Percentiles rank a stretch among this genome's conserved stretches.
Evolutionary conservation across 2,329 filamentous ascomycete genomes (phyloP).

Genomic region (Madurella fahalii): DNA sequence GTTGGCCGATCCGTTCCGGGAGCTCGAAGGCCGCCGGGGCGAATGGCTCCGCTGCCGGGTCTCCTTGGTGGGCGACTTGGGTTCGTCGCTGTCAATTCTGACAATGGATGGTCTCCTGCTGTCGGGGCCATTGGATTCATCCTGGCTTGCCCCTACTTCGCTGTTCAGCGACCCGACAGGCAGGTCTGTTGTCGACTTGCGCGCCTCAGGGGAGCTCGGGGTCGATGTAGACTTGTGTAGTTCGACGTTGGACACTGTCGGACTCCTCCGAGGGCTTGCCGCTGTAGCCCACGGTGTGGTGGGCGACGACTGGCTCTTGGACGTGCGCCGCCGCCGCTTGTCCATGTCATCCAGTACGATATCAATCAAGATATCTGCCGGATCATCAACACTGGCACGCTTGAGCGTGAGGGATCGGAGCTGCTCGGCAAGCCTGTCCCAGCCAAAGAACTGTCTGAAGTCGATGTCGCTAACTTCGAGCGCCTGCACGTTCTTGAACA

Average conservation of each 20-base stretch:
- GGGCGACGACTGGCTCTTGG: constrained; percentile 79
- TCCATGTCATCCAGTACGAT: constrained; percentile 97
- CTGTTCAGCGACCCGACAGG: constrained; percentile 58
- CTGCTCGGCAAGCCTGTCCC: constrained; percentile 91
- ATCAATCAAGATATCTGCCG: constrained; percentile 81
- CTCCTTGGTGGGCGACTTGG: constrained; percentile 41
- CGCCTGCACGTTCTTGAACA: constrained; percentile 94
- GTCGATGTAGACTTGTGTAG: constrained; percentile 63
- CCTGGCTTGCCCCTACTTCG: constrained; percentile 46
- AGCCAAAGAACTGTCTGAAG: constrained; percentile 94
- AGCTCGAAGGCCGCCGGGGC: constrained; percentile 70
- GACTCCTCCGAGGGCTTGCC: constrained; percentile 58
- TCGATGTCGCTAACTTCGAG: constrained; percentile 94
- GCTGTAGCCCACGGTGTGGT: constrained; percentile 62
- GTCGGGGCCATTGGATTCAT: constrained; percentile 32
- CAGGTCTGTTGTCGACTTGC: constrained; percentile 46
- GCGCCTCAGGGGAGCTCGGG: constrained; percentile 58
- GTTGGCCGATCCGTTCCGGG: constrained; percentile 67
- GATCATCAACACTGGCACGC: constrained; percentile 82
- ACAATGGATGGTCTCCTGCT: constrained; percentile 43
- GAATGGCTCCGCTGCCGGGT: constrained; percentile 71
- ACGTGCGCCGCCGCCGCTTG: constrained; percentile 79
- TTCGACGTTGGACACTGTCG: constrained; percentile 60
- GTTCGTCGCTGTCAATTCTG: constrained; percentile 46
- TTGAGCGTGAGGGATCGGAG: constrained; percentile 85